Percentiles rank a stretch among this genome's conserved stretches.
phyloP scores from a whole-genome alignment of 2,329 filamentous ascomycete species.

The Epichloe sp. region DNA sequence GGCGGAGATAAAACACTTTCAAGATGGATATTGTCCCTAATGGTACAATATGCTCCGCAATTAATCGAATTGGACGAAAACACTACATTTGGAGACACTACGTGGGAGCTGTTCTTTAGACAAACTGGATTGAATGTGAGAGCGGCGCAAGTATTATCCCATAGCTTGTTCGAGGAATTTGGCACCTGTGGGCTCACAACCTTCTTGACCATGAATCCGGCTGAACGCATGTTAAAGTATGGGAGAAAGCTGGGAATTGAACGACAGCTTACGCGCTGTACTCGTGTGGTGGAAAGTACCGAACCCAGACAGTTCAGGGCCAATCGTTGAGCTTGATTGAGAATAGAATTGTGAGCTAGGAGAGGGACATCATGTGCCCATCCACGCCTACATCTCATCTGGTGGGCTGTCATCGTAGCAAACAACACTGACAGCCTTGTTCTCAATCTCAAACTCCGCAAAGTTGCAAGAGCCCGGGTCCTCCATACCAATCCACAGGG shows the following conservation, averaged over 20 bases:
- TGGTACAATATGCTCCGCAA: constrained; percentile 30
- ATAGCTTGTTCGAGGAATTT: constrained; percentile 13
- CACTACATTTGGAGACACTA: constrained; percentile 26
- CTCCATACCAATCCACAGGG: constrained; percentile 5
- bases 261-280: constrained; percentile 8
- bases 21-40: constrained; percentile 39
- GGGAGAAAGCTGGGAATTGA: constrained; percentile 14
- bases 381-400: background rate
- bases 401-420: constrained; percentile 4
- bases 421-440: background rate
- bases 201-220: constrained; percentile 18
- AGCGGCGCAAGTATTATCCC: constrained; percentile 22
- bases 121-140: constrained; percentile 23
- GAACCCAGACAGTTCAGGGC: background rate
- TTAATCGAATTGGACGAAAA: constrained; percentile 17
- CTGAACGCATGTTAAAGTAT: constrained; percentile 15
- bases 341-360: background rate
- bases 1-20: constrained; percentile 37
- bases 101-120: constrained; percentile 25
- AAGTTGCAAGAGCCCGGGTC: constrained; percentile 1
- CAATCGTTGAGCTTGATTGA: background rate
- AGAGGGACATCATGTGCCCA: background rate
- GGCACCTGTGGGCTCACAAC: constrained; percentile 15
- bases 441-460: background rate
- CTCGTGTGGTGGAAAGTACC: background rate